Base-by-base conservation (phyloP, 2,329 filamentous ascomycete genomes). In the Bertia moriformis region DNA sequence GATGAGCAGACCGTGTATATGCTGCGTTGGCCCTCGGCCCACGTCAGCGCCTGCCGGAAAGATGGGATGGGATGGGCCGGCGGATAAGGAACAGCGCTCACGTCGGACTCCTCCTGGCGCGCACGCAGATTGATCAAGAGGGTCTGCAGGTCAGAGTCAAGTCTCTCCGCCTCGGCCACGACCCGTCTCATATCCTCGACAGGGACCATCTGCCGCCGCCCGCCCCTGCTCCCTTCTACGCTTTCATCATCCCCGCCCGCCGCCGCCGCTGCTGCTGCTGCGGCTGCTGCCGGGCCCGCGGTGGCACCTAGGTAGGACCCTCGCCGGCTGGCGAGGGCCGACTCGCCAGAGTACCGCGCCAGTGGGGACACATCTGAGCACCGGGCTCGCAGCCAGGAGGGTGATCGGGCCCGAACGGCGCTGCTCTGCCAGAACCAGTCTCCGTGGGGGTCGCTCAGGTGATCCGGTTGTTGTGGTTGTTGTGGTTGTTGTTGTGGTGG, bases 1-100 rank as follows among this genome's bases (percentile, higher is more conserved):
- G 39, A 75, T 63, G 17, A 80, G 66, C 20, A 80, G 55, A 18
- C 63, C 63, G 48, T 80, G 74, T 41, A 83, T 76, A 46, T 78
- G 73, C 63, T 74, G 46, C 19, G 40, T 37, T 36, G 43, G n/a
- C n/a, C n/a, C n/a, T n/a, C n/a, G n/a, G n/a, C n/a, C n/a, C n/a
- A n/a, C n/a, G n/a, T n/a, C n/a, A 12, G n/a, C 12, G n/a, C 27
- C 12, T 30, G 27, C 12, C 27, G n/a, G n/a, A 30, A n/a, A 30
- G 27, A n/a, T n/a, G 12, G n/a, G 27, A 30, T n/a, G n/a, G 27
- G n/a, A 12, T 30, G 12, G 27, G 12, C n/a, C 12, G 33, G 13
- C 12, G 33, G 38, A 32, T 38, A 35, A 41, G 19, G 36, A 20
- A 35, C 40, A 18, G n/a, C n/a, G 49, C 61, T 56, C 55, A 67